Base-by-base conservation (phyloP, 2,329 filamentous ascomycete species). In the Bipolaris sorokiniana region DNA sequence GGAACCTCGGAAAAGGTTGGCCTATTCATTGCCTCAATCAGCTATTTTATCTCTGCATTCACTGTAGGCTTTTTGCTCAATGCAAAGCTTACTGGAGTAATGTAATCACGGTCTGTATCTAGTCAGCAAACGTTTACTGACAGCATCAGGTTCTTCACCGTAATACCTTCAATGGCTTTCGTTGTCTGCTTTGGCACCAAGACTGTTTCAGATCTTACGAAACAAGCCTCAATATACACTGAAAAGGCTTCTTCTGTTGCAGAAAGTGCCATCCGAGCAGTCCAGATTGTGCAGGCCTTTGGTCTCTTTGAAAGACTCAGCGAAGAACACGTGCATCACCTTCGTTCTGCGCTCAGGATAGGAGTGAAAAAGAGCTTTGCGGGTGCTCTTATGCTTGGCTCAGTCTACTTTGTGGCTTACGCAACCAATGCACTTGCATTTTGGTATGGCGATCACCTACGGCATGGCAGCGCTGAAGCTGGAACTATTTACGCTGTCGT, bases 401-500 rank as follows among this genome's bases (percentile, higher is more conserved):
- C 68, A 5, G 75, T 81, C 15, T 81, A 78, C 56, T 81, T 81
- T 59, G 72, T 78, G 15, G 77, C 77, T 2, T 81, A 80, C 56
- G 72, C 78, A 20, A 76, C 79, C 2, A 81, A 81, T 53, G 79
- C 74, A 6, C 65, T 82, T 33, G 80, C 79, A 0, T 82, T 81
- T 48, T 82, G 76, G 69, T 73, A 80, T 20, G 80, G 80, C 9
- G 65, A 74, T 46, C 68, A 62, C 22, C 51, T 74, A 34, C 65
- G 71, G 16, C 23, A 64, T 22, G 66, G 62, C 15, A 67, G 64
- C 54, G 68, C 67, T 2, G 71, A 74, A 56, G 82, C 81, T 23
- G 82, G 82, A 33, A 83, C 82, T 1, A 79, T 86, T 15, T 88
- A 88, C 63, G 87, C 86, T 0, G 86, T 88, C 28, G 85, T 88